These are phyloP conservation scores for Didymella arachidicola DNA, from an alignment of 2,329 filamentous ascomycete species.

Conservation along the genomic window DNA sequence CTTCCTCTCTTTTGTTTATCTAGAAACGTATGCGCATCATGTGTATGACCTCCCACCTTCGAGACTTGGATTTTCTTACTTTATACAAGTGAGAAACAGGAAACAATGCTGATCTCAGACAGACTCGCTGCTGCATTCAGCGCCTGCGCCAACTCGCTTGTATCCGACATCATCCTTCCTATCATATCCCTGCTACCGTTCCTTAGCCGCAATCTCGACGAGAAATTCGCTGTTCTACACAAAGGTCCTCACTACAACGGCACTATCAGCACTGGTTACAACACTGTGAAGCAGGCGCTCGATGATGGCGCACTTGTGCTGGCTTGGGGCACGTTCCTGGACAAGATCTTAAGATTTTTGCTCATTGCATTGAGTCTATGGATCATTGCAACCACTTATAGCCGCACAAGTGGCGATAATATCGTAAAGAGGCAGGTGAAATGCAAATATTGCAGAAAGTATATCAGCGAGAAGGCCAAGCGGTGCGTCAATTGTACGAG, in stretches of 20 bases:
- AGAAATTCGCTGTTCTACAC: conserved; percentile 74
- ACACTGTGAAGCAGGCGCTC: conserved; percentile 72
- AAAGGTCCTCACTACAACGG: conserved; percentile 60
- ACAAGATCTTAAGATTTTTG: conserved; percentile 70
- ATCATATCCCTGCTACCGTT: conserved; percentile 73
- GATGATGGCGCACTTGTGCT: conserved; percentile 76
- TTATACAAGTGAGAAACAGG: too few species aligned
- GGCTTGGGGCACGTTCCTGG: conserved; percentile 75
- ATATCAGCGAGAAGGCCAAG: conserved; percentile 68
- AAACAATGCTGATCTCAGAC: not conserved
- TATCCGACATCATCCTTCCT: conserved; percentile 74
- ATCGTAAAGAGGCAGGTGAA: conserved; percentile 75
- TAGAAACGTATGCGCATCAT: too few species aligned
- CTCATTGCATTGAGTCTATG: conserved; percentile 72
- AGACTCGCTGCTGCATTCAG: conserved; percentile 76
- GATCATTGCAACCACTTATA: conserved; percentile 68
- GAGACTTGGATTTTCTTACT: too few species aligned
- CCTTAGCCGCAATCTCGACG: conserved; percentile 73
- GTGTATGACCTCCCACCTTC: too few species aligned
- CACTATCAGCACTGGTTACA: conserved; percentile 65
- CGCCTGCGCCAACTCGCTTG: conserved; percentile 73
- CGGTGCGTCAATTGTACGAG: conserved; percentile 66
- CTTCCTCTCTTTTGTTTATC: not conserved
- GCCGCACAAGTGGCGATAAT: conserved; percentile 66
- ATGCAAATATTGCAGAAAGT: conserved; percentile 72